Base-by-base conservation (phyloP, 2,329 filamentous ascomycete species). In the Polychaeton citri region DNA sequence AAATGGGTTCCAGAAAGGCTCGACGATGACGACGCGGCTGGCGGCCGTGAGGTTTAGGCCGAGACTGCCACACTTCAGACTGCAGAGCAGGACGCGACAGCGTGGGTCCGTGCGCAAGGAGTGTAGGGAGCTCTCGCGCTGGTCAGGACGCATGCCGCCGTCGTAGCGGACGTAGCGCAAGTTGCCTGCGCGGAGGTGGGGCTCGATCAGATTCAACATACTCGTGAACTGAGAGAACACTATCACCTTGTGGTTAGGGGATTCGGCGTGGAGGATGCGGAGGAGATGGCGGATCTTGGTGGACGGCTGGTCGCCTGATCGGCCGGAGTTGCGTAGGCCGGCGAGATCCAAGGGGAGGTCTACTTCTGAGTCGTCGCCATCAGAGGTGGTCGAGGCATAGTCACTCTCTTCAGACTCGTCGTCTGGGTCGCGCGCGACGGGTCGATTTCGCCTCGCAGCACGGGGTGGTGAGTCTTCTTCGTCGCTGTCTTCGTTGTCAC, bases 141-240 rank as follows among this genome's bases (percentile, higher is more conserved):
- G 74, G 51, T 96, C 88, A 54, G 95, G 95, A 54, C 77, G 76
- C 90, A 98, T 98, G 49, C 77, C 76, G 38, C 90, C 90, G 55
- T 98, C 90, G 60, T 98, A 98, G 37, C 90, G 81, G 12, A 83
- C 83, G 54, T 81, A 93, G 41, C 71, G 72, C 58, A 94, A 79
- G 10, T 76, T 74, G 10, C 80, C 76, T 33, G 76, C 71, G 32
- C 71, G 69, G 40, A 98, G 68, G 60, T 96, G 95, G 2, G 90
- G 90, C 55, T 96, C 86, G 43, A 98, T 78, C 19, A 96, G 76
- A 62, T 96, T 83, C 32, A 98, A 76, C 90, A 98, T 98, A 1
- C 85, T 90, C 0, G 90, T 98, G 62, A 98, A 98, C 51, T 96
- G 85, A 2, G 86, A 94, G 62, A 98, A 98, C 44, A 98, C 86